Base-by-base conservation (phyloP, 2,329 filamentous ascomycete species). In the Colletotrichum sp. region DNA sequence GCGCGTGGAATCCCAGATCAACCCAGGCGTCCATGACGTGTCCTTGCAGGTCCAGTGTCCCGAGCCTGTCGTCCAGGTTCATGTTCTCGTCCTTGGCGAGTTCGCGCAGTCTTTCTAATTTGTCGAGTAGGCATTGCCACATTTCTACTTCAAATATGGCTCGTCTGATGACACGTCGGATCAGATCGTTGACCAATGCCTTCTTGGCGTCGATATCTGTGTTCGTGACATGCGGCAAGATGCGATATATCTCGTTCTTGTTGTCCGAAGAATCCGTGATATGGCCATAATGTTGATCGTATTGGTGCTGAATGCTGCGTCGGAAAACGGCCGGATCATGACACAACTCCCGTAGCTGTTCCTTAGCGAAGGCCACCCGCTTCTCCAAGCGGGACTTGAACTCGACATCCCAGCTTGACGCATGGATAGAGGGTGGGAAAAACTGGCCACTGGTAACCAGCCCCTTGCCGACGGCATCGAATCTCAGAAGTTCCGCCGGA, bases 191-290 rank as follows among this genome's bases (percentile, higher is more conserved):
- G 29, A 65, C 43, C 16, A 74, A 8, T 9, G 31, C 29, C 47
- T 66, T 70, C 21, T 76, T 74, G 13, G 61, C 74, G 27, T 69
- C 67, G n/a, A 69, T 74, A 38, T 72, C 62, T 21, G 55, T 58
- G 6, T n/a, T 57, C 5, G 5, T 24, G 38, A 72, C 21, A 7
- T 75, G 74, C 9, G 61, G 29, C 4, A 70, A 29, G 11, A 13
- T n/a, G n/a, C 69, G 34, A 9, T 38, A 16, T 15, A 12, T 11
- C 18, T 9, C 38, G 21, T n/a, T 6, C 33, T 6, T 15, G 3
- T 38, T 15, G 6, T 43, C 21, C 57, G 43, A 51, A 51, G 43
- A 51, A 51, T 38, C 69, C 6, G 29, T 57, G 15, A 65, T 29
- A 4, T 62, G 34, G 3, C 64, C 69, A 36, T 69, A 59, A 8